Evolutionary conservation across 352 stramenopile genomes (phyloP), one percentile per base, ranked within the genome.

Genomic region (Globisporangium middletonii): DNA sequence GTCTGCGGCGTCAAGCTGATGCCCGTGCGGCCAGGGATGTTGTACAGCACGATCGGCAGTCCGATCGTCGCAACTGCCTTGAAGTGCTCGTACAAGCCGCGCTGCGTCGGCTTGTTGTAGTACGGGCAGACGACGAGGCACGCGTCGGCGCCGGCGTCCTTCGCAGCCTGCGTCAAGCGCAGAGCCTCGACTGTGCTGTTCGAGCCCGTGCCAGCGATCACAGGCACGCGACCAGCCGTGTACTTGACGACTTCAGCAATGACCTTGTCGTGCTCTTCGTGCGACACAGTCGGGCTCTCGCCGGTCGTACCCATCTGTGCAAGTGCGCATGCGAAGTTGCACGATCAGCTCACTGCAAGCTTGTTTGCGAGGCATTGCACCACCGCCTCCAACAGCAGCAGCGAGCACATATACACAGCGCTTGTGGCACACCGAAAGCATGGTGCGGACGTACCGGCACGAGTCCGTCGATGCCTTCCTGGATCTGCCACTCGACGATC

Each of bases 51-150:
- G 48, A 98, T 81, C 23, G 96, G 96, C 52, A 99, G 67, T 9
- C 90, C 92, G 28, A 96, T 74, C 18, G 74, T 75, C 23, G 83
- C 82, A 45, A 95, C 81, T 8, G 77, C 73, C 82, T 96, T 95
- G 72, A 98, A 98, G 76, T 99, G 95, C 41, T 94, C 77, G 56
- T 98, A 94, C 50, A 99, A 68, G 15, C 89, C 93, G 66, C 94
- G 88, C 75, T 99, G 96, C 23, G 96, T 97, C 42, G 97, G 96
- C 81, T 99, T 99, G 75, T 99, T 97, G 79, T 99, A 99, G 77
- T 99, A 99, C 50, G 97, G 97, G 60, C 94, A 98, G 4, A 99
- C 96, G 35, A 99, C 83, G 2, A 99, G 77, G 50, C 80, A 96
- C 30, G 94, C 96, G 72, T 99, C 95, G 51, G 86, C 93, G 16